Evolutionary conservation across 129 eudicot species (phyloP).

Genomic region (carrot (Daucus carota)): DNA sequence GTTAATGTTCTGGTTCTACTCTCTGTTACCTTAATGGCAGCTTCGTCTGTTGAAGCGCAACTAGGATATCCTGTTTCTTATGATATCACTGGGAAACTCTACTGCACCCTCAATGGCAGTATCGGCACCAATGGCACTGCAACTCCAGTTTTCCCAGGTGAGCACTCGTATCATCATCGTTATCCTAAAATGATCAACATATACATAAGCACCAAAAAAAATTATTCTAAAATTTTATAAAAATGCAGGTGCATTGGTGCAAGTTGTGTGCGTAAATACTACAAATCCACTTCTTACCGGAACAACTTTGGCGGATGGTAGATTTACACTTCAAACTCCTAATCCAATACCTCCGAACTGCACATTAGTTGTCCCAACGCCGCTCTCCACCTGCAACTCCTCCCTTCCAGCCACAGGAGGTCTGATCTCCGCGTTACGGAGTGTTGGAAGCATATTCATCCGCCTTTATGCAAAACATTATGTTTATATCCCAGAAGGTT

Average conservation of each 20-base stretch:
- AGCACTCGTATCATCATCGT: neutral
- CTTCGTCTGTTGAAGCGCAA: neutral
- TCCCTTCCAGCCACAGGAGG: constrained; percentile 19
- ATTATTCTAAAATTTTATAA: neutral
- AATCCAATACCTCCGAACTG: constrained; percentile 25
- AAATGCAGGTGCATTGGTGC: constrained; percentile 37
- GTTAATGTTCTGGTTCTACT: neutral
- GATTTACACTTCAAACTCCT: constrained; percentile 25
- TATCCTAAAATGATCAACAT: neutral
- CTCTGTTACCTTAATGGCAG: neutral
- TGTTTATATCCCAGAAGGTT: constrained; percentile 16
- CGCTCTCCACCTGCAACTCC: constrained; percentile 33
- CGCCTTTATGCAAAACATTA: constrained; percentile 13
- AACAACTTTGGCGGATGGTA: constrained; percentile 22
- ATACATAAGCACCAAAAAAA: neutral
- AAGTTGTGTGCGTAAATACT: constrained; percentile 19
- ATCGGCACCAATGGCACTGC: neutral
- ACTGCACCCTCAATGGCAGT: neutral
- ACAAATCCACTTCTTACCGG: constrained; percentile 20
- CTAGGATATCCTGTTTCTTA: neutral
- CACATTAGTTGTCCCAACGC: constrained; percentile 28
- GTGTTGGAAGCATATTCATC: constrained; percentile 9
- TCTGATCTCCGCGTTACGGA: constrained; percentile 18
- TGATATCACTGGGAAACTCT: neutral
- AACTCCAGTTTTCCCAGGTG: neutral